These are phyloP conservation scores for Sphaerulina vaccinii DNA, from an alignment of 2,329 filamentous ascomycete genomes.

Conservation along the genomic window DNA sequence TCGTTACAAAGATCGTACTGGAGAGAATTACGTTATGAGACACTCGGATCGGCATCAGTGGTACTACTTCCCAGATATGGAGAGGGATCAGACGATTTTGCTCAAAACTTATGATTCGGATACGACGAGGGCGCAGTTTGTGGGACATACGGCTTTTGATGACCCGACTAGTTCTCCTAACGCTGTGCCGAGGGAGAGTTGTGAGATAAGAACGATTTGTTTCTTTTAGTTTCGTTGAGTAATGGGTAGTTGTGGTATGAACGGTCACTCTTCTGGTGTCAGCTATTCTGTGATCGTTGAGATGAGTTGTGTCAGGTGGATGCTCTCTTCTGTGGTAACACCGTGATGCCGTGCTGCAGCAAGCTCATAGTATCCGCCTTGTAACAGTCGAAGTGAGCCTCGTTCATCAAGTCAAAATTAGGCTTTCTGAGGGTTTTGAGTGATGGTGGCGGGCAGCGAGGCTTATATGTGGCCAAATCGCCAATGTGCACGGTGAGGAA, in stretches of 20 bases:
- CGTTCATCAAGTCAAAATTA: too few relatives aligned
- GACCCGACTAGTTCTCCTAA: constrained; percentile 37
- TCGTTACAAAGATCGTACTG: constrained; percentile 41
- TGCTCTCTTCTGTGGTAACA: too few relatives aligned
- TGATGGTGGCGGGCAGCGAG: too few relatives aligned
- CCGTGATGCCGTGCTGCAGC: too few relatives aligned
- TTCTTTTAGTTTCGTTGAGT: constrained; percentile 35
- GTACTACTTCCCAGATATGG: constrained; percentile 44
- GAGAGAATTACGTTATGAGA: constrained; percentile 45
- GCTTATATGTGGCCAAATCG: too few relatives aligned
- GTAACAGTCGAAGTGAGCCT: too few relatives aligned
- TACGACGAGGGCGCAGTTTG: constrained; percentile 37
- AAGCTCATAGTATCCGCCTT: too few relatives aligned
- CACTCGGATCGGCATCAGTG: constrained; percentile 39
- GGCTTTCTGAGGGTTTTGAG: too few relatives aligned
- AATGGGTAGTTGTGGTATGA: not conserved
- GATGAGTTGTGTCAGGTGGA: too few relatives aligned
- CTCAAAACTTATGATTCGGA: constrained; percentile 44
- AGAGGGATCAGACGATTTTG: constrained; percentile 39
- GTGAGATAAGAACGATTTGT: constrained; percentile 44
- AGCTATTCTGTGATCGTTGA: too few relatives aligned
- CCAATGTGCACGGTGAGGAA: too few relatives aligned
- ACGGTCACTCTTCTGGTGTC: not conserved
- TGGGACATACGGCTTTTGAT: constrained; percentile 42
- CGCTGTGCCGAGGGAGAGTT: constrained; percentile 40